These are phyloP conservation scores for Sequoia sempervirens DNA, from an alignment of 75 land plant genomes.

Conservation along the genomic window DNA sequence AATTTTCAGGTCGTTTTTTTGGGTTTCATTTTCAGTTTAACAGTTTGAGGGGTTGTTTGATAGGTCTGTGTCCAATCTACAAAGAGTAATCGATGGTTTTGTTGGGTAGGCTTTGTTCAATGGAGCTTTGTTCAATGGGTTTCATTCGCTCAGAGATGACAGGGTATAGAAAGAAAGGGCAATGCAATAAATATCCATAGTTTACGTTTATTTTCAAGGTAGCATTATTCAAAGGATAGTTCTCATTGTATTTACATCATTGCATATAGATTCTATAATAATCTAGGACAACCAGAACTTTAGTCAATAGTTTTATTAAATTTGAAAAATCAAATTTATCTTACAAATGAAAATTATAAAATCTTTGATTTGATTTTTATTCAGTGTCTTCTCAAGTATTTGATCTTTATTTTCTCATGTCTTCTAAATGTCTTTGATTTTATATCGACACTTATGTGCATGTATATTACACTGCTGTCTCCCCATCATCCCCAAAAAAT, in stretches of 20 bases:
- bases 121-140: no score
- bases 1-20: no score
- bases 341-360: not conserved
- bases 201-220: not conserved
- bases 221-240: not conserved
- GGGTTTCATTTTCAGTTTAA: no score
- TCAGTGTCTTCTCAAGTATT: not conserved
- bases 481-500: no score
- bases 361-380: not conserved
- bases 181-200: not conserved
- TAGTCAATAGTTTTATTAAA: not conserved
- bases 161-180: no score
- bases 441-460: not conserved
- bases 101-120: no score
- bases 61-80: no score
- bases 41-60: no score
- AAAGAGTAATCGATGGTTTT: no score
- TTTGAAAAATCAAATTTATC: not conserved
- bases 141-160: no score
- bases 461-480: not conserved
- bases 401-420: not conserved
- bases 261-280: not conserved
- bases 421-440: not conserved
- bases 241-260: not conserved
- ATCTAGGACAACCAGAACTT: not conserved